Base-by-base conservation (phyloP, 176 grass and related monocot genomes). In the Hyparrhenia diplandra region DNA sequence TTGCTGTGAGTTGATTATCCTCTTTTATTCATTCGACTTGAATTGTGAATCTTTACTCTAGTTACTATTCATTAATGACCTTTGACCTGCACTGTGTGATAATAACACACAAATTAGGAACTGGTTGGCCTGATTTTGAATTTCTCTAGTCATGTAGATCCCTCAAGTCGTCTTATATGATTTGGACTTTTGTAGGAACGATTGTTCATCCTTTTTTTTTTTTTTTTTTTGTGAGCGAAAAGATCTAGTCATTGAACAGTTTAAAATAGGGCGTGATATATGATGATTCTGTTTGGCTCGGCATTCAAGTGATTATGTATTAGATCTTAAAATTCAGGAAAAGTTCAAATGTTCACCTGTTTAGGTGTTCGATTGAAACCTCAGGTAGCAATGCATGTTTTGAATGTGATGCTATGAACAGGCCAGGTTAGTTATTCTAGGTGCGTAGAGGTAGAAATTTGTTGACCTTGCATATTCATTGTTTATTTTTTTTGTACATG, bases 1-100 rank as follows among this genome's bases (percentile, higher is more conserved):
- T 98, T 94, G 92, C 92, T 83, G 95, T 98, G 70, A 93, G 92
- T 93, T 92, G 67, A 68, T 71, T 62, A 10, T 61, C 12, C 39
- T 67, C 74, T 71, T 64, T 78, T 64, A 57, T 80, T 79, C 30
- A 35, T 31, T 37, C 29, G 40, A 57, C 23, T 82, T 45, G 13
- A 86, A 57, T 37, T 71, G 72, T 61, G 61, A 20, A 66, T 12
- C 16, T 80, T 61, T 74, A 41, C 21, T 24, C 9, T 60, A 64
- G 69, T 49, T 21, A 57, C 41, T 39, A 63, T 64, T 30, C 21
- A 69, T 45, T 46, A 62, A 61, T 47, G 20, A 16, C 9, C 66
- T 79, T 55, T 39, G 40, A 60, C 25, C 21, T 51, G 20, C 55
- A 72, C 59, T 51, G 52, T 32, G 7, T 71, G 57, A 60, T 62